Conservation (phyloP, 2,329 filamentous ascomycete genomes). For the Beauveria varroae region DNA sequence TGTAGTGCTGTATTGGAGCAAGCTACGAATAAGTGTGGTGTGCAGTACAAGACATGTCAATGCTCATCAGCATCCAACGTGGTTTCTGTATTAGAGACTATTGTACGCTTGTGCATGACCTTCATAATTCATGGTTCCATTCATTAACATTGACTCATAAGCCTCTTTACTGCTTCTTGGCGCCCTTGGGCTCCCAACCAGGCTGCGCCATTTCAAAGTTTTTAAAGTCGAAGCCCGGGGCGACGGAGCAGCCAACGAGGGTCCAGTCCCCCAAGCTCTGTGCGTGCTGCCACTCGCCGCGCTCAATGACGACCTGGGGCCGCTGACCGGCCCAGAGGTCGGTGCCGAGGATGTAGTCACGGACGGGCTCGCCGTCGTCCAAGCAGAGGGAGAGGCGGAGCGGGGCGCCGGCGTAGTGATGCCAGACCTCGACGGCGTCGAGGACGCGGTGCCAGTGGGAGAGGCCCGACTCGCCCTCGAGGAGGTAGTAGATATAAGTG, state of each 20-base stretch:
- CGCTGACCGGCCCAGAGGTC: constrained; percentile 34
- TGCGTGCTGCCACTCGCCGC: constrained; percentile 39
- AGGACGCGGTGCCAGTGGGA: constrained; percentile 44
- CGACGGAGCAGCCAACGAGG: constrained; percentile 32
- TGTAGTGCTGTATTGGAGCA: too few relatives aligned
- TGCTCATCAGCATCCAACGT: neutral
- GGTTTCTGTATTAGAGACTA: neutral
- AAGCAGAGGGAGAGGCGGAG: constrained; percentile 36
- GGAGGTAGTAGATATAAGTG: constrained; percentile 46
- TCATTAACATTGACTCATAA: neutral
- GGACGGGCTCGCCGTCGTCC: constrained; percentile 33
- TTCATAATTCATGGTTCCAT: neutral
- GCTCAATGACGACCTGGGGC: constrained; percentile 36
- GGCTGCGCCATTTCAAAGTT: constrained; percentile 23
- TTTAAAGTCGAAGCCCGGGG: constrained; percentile 21
- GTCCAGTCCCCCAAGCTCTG: constrained; percentile 40
- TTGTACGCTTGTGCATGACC: neutral
- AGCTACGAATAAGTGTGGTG: neutral
- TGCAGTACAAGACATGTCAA: neutral
- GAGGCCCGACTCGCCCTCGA: constrained; percentile 33
- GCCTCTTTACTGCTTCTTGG: neutral
- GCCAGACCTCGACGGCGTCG: constrained; percentile 43
- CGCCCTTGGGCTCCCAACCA: constrained; percentile 23
- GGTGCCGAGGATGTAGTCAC: constrained; percentile 30
- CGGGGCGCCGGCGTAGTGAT: constrained; percentile 46